A percentile compares a stretch with the other conserved stretches of the same genome.
These are phyloP conservation scores for Mycena sp. DNA, from an alignment of 1,284 basidiomycete genomes.

Conservation along the genomic window DNA sequence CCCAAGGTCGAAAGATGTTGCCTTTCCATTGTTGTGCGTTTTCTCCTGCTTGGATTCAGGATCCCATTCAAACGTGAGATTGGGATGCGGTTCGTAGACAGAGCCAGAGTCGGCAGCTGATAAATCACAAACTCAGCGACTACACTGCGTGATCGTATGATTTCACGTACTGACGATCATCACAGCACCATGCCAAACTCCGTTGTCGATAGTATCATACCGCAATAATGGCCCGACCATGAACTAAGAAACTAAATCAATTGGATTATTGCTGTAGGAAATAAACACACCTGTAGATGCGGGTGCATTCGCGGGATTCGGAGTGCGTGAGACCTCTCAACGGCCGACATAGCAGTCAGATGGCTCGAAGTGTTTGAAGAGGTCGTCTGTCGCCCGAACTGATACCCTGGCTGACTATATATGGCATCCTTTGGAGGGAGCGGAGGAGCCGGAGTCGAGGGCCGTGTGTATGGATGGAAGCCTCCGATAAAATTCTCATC, in stretches of 20 bases:
- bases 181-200: slow-evolving; percentile 89
- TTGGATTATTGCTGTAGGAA: neutral
- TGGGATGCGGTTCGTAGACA: slow-evolving; percentile 80
- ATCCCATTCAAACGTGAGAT: slow-evolving; percentile 83
- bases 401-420: slow-evolving; percentile 27
- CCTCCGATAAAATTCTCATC: slow-evolving; percentile 66
- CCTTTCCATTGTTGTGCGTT: slow-evolving; percentile 27
- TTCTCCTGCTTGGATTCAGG: slow-evolving; percentile 46
- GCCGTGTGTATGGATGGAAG: slow-evolving; percentile 44
- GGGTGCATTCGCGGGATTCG: slow-evolving; percentile 74
- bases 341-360: slow-evolving; percentile 62
- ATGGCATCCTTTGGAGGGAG: slow-evolving; percentile 48
- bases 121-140: slow-evolving; percentile 7
- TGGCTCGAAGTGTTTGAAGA: slow-evolving; percentile 46
- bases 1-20: slow-evolving; percentile 64
- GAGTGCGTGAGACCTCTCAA: slow-evolving; percentile 69
- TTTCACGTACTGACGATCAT: slow-evolving; percentile 79
- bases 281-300: slow-evolving; percentile 57
- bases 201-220: slow-evolving; percentile 89
- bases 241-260: slow-evolving; percentile 53
- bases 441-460: slow-evolving; percentile 42
- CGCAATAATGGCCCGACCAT: slow-evolving; percentile 91
- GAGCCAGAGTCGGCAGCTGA: slow-evolving; percentile 83
- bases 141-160: slow-evolving; percentile 1
- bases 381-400: slow-evolving; percentile 37